These are phyloP conservation scores for Leccinum ponderosum DNA, from an alignment of 1,284 basidiomycete genomes.

Conservation along the genomic window DNA sequence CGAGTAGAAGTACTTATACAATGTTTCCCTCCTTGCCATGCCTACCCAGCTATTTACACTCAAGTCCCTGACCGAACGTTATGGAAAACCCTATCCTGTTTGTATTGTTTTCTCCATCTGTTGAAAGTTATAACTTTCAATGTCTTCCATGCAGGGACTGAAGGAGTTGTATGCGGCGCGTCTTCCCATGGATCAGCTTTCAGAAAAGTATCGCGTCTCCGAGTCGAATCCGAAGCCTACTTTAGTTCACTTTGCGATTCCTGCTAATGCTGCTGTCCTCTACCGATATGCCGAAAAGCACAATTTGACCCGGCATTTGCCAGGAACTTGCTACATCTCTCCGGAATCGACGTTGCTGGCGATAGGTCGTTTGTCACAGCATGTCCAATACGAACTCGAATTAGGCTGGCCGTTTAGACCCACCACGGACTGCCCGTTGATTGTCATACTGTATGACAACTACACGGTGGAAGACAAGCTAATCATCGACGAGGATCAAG, in stretches of 20 bases:
- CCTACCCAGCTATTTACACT: no score
- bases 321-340: neutral
- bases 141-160: neutral
- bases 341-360: neutral
- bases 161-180: neutral
- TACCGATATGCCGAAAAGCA: neutral
- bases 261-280: neutral
- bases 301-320: neutral
- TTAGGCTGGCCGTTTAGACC: neutral
- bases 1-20: no score
- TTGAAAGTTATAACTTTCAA: neutral
- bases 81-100: no score
- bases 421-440: neutral
- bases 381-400: neutral
- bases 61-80: no score
- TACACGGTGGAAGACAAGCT: neutral
- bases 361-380: neutral
- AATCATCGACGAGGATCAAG: constrained; percentile 1
- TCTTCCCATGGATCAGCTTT: neutral
- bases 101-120: no score
- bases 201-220: neutral
- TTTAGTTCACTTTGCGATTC: neutral
- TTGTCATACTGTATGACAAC: constrained; percentile 1
- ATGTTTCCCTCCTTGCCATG: no score
- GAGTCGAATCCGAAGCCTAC: neutral